Conservation (phyloP, 129 eudicot species). For the Pseudognaphalium luteoalbum region DNA sequence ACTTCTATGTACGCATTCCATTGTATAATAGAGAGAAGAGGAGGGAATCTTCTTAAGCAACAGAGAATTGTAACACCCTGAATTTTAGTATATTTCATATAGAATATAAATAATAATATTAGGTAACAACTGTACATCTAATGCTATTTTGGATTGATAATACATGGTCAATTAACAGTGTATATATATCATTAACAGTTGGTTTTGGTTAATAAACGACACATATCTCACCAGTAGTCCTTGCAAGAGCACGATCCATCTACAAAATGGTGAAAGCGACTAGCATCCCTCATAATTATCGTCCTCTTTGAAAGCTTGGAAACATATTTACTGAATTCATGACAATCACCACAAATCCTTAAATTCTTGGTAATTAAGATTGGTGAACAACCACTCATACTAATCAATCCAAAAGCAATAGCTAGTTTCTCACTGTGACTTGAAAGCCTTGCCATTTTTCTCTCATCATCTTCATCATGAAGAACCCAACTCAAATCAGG, state of each 20-base stretch:
- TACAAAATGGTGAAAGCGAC: conserved; percentile 52
- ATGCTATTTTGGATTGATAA: background rate
- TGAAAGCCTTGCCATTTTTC: conserved; percentile 40
- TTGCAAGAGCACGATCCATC: conserved; percentile 56
- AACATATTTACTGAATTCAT: conserved; percentile 43
- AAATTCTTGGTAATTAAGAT: conserved; percentile 50
- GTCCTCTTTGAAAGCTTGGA: conserved; percentile 40
- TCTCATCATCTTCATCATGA: conserved; percentile 55
- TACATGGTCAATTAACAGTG: background rate
- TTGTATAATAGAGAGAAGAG: no score
- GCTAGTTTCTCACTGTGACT: conserved; percentile 62
- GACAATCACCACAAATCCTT: conserved; percentile 65
- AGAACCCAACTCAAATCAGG: conserved; percentile 64
- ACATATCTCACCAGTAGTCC: conserved; percentile 49
- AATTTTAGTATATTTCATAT: no score
- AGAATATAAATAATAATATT: no score
- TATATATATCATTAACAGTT: no score
- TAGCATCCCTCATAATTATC: conserved; percentile 50
- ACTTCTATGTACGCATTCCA: no score
- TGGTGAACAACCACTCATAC: conserved; percentile 32
- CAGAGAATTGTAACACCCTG: no score
- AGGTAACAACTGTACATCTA: no score
- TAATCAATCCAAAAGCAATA: conserved; percentile 46
- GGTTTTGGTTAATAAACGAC: no score
- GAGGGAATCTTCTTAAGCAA: no score